A percentile compares a stretch with the other conserved stretches of the same genome.
phyloP scores from a whole-genome alignment of 1,139 yeast genomes.

The Meyerozyma smithsonii region DNA sequence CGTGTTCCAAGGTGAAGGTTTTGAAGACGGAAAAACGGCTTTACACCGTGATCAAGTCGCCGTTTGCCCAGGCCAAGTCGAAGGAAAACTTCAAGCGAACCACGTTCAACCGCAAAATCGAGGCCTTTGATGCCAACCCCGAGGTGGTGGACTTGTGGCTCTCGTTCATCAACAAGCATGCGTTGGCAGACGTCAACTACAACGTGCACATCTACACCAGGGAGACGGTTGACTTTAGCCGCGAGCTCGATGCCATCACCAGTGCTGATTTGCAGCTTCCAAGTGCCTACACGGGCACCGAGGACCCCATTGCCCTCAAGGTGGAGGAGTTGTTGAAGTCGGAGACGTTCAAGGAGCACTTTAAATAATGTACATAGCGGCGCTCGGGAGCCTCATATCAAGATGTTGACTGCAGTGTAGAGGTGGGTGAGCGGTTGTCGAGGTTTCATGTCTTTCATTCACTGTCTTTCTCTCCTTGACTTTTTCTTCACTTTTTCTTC shows the following conservation, averaged over 20 bases:
- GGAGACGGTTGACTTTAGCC: conserved; percentile 47
- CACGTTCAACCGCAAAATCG: conserved; percentile 70
- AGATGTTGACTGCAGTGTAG: neutral
- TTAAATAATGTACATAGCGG: conserved; percentile 16
- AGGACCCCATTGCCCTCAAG: conserved; percentile 64
- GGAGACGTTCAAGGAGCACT: conserved; percentile 43
- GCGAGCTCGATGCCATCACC: conserved; percentile 27
- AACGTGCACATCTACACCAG: conserved; percentile 64
- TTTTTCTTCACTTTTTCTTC: too few relatives aligned
- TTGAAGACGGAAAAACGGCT: conserved; percentile 65
- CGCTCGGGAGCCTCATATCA: too few relatives aligned
- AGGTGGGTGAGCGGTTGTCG: neutral
- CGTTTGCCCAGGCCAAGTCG: conserved; percentile 90
- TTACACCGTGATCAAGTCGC: conserved; percentile 92
- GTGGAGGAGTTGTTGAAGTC: conserved; percentile 65
- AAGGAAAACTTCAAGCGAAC: conserved; percentile 92
- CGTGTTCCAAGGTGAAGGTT: conserved; percentile 52
- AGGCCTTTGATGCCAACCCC: conserved; percentile 80
- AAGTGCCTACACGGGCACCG: conserved; percentile 31
- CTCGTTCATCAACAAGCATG: conserved; percentile 72
- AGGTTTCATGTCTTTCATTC: too few relatives aligned
- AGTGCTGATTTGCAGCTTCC: conserved; percentile 29
- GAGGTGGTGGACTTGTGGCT: conserved; percentile 83
- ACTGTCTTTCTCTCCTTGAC: too few relatives aligned
- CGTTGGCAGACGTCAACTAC: conserved; percentile 78